Conservation (phyloP, 768 basidiomycete species). For the Suillus variegatus region DNA sequence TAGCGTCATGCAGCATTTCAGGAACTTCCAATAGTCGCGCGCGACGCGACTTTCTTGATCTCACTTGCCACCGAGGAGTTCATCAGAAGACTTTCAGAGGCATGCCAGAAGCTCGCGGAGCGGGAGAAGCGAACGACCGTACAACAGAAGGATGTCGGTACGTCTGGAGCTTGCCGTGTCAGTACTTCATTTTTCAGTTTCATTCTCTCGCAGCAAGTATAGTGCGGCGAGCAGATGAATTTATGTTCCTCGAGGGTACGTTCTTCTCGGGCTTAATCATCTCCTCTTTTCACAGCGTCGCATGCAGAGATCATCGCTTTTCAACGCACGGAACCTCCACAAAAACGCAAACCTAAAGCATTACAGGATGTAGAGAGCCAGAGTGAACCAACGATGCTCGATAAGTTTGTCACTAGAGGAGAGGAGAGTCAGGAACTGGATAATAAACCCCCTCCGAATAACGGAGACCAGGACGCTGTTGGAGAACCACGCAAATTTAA, state of each 20-base stretch:
- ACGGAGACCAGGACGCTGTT: too few relatives aligned
- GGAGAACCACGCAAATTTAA: too few relatives aligned
- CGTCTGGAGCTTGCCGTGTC: constrained; percentile 21
- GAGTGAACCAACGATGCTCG: constrained; percentile 44
- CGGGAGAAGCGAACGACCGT: constrained; percentile 74
- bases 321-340: constrained; percentile 43
- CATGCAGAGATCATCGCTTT: constrained; percentile 59
- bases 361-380: constrained; percentile 5
- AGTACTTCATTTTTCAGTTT: constrained; percentile 1
- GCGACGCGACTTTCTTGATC: constrained; percentile 78
- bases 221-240: constrained; percentile 70
- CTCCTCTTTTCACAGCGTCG: constrained; percentile 1
- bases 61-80: constrained; percentile 89
- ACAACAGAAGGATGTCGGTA: constrained; percentile 80
- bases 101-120: constrained; percentile 68
- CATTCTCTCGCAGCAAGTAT: constrained; percentile 49
- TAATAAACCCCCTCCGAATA: constrained; percentile 11
- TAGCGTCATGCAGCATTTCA: constrained; percentile 47
- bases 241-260: constrained; percentile 75
- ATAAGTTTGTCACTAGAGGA: constrained; percentile 45
- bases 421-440: constrained; percentile 24
- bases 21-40: constrained; percentile 77
- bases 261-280: background rate
- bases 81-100: constrained; percentile 70
- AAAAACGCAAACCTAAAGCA: constrained; percentile 45